Evolutionary conservation across 805 yeast genomes (phyloP), one percentile per base, ranked within the genome.

Genomic region (Yarrowia sp.): DNA sequence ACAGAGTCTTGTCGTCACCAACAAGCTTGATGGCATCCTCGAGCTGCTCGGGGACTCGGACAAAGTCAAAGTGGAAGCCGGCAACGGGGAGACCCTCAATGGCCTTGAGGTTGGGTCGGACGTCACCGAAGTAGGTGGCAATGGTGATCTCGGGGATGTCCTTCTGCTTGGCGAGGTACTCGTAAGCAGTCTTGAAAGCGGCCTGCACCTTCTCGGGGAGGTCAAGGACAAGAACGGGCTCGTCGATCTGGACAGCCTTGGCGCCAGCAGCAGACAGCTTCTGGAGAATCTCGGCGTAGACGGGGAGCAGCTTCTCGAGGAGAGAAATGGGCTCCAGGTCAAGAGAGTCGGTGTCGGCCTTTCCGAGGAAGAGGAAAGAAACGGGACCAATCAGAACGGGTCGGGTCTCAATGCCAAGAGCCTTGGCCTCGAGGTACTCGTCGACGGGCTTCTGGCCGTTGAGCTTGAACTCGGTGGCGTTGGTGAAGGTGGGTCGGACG

Each of bases 401-500:
- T 85, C 98, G 91, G 78, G 99, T 95, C 82, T 90, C 90, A 74
- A 95, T 81, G 76, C 98, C 99, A 74, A 90, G 86, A 68, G 80
- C 96, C 87, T 95, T 95, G 75, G 99, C 99, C 87, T 95, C 99
- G 77, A 90, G 86, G 84, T 83, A 95, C 85, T 95, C 98, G 75
- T 88, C 97, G 74, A 95, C 95, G 75, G 99, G 98, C 85, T 95
- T 95, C 75, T 87, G 83, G 76, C 97, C 96, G 80, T 88, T 91
- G 80, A 95, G 89, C 84, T 95, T 92, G 90, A 95, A 95, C 76
- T 87, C 87, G 70, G 98, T 93, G 72, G 91, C 84, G 84, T 92
- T 87, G 66, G 97, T 89, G 85, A 95, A 92, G 72, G 99, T 95
- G 80, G 99, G 99, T 85, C 99, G 90, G 76, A 95, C 98, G 80